These are phyloP conservation scores for Penicillium desertorum DNA, from an alignment of 495 filamentous ascomycete species.

Conservation along the genomic window DNA sequence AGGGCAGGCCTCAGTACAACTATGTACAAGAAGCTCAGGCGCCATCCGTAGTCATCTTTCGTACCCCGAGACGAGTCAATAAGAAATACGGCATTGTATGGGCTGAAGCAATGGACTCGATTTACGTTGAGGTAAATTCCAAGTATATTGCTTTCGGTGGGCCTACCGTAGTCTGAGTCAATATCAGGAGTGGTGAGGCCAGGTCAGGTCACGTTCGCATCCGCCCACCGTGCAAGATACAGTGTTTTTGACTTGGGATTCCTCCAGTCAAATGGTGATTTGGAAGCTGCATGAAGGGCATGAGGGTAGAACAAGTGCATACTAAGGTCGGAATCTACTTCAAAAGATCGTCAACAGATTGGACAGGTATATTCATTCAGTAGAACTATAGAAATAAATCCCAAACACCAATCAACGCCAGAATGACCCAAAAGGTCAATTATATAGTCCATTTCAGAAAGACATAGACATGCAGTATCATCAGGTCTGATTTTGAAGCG, in stretches of 20 bases:
- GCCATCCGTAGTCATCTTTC: neutral
- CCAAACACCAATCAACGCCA: conserved; percentile 10
- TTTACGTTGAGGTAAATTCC: neutral
- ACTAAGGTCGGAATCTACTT: neutral
- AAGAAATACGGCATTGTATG: neutral
- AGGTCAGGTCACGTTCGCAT: too few species aligned
- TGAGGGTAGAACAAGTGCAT: neutral
- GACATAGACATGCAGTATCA: conserved; percentile 9
- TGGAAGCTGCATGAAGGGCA: neutral
- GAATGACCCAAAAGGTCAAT: neutral
- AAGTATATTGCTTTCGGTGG: neutral
- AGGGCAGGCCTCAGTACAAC: too few species aligned
- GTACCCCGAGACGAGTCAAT: neutral
- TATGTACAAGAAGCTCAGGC: too few species aligned
- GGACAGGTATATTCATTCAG: neutral
- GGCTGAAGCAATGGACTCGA: neutral
- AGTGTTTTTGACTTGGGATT: neutral
- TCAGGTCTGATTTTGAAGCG: conserved; percentile 20
- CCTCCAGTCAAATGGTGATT: neutral
- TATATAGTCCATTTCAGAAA: conserved; percentile 3
- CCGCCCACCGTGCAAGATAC: neutral
- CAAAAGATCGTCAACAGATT: neutral
- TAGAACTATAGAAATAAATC: neutral
- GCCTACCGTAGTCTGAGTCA: neutral
- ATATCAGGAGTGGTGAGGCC: neutral